Evolutionary conservation across 2,329 filamentous ascomycete genomes (phyloP), one percentile per base, ranked within the genome.

Genomic region (Exophiala mesophila): DNA sequence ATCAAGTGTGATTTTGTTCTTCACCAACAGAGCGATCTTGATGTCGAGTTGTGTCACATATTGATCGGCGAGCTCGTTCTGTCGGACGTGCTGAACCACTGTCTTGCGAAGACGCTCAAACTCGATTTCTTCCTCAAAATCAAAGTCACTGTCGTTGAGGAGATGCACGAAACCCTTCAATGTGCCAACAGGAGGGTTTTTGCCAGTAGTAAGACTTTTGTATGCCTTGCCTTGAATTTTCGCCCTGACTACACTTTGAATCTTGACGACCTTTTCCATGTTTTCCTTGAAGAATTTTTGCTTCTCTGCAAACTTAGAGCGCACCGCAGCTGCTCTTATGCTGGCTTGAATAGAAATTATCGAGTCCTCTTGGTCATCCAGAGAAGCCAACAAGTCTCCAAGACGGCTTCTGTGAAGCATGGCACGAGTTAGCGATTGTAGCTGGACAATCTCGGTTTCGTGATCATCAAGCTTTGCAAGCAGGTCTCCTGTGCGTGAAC

Each of bases 31-130:
- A 1, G 92, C 92, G 62, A 98, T 98, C 70, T 98, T 98, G 72
- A 98, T 95, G 60, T 98, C 94, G 24, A 98, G 77, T 62, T 98
- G 92, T 57, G 95, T 89, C 55, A 98, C 95, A 60, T 98, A 98
- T 62, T 96, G 88, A 66, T 98, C 92, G 28, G 94, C 80, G 71
- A 94, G 82, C 67, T 98, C 92, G 59, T 98, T 98, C 57, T 96
- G 89, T 35, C 90, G 83, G 7, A 98, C 92, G 61, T 97, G 89
- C 60, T 97, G 89, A 5, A 98, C 89, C 12, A 98, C 92, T 3
- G 87, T 94, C 71, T 97, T 96, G 39, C 94, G 80, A 60, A 97
- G 72, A 35, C 89, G 80, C 64, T 98, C 92, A 54, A 97, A 96
- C 61, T 98, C 92, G 38, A 98, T 83, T 63, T 98, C 92, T 62